Evolutionary conservation across 2,329 filamentous ascomycete species (phyloP).

Genomic region (Pyrenophora seminiperda): DNA sequence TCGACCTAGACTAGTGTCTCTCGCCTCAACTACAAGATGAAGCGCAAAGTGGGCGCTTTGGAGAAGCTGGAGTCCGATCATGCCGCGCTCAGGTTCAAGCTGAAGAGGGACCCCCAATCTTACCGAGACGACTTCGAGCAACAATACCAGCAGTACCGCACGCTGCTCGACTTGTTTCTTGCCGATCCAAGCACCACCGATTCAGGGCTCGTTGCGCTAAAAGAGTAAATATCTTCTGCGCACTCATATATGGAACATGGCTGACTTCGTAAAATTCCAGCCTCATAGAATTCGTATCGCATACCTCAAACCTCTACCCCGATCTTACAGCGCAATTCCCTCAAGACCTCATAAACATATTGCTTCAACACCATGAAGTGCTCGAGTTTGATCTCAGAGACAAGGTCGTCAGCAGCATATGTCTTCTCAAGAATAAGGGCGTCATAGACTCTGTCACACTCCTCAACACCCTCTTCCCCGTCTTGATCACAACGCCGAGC

Average conservation of each 20-base stretch:
- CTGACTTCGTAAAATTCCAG: not conserved
- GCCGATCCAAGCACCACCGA: constrained; percentile 78
- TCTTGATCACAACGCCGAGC: constrained; percentile 88
- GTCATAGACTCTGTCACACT: constrained; percentile 81
- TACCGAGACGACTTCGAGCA: constrained; percentile 79
- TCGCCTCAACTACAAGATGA: constrained; percentile 55
- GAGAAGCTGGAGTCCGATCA: constrained; percentile 83
- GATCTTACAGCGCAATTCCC: constrained; percentile 78
- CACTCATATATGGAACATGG: not conserved
- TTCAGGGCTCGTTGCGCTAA: constrained; percentile 80
- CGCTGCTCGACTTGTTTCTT: constrained; percentile 89
- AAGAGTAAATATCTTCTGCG: constrained; percentile 58
- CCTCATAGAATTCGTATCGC: constrained; percentile 89
- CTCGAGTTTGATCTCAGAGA: constrained; percentile 80
- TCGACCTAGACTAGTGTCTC: not conserved
- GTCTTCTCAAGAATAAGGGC: constrained; percentile 87
- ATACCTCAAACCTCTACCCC: constrained; percentile 92
- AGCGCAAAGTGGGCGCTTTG: constrained; percentile 87
- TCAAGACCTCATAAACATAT: constrained; percentile 77
- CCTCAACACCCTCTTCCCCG: constrained; percentile 90
- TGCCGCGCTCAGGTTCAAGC: constrained; percentile 84
- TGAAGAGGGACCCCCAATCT: constrained; percentile 73
- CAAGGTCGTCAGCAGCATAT: constrained; percentile 79
- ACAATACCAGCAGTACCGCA: constrained; percentile 90
- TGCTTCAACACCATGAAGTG: constrained; percentile 79